Conservation (phyloP, 257 asterid species). For the Forsythia suspensa region DNA sequence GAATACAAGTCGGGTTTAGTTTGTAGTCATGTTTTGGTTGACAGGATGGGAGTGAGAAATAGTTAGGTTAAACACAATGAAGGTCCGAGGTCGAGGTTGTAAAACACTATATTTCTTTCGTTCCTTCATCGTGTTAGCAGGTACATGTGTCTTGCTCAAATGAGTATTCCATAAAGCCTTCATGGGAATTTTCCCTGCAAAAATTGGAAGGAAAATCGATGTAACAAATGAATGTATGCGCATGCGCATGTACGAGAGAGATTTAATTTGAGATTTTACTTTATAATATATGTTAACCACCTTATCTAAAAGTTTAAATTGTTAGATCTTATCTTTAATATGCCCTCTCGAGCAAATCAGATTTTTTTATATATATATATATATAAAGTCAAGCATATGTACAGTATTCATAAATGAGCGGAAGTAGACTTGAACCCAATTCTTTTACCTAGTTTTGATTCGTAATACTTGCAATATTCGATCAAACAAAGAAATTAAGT, state of each 20-base stretch:
- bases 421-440: too few species aligned
- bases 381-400: not conserved
- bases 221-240: not conserved
- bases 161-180: constrained; percentile 47
- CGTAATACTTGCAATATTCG: too few species aligned
- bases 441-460: too few species aligned
- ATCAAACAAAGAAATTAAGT: not conserved
- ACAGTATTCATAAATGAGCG: not conserved
- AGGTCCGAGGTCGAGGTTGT: constrained; percentile 53
- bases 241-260: too few species aligned
- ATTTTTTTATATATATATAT: too few species aligned
- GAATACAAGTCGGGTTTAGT: too few species aligned
- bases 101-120: not conserved
- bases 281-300: too few species aligned
- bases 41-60: too few species aligned
- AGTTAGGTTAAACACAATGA: constrained; percentile 18
- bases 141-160: constrained; percentile 51
- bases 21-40: not conserved
- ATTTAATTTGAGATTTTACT: too few species aligned
- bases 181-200: constrained; percentile 20
- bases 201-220: not conserved
- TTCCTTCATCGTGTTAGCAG: constrained; percentile 25
- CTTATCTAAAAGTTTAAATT: too few species aligned
- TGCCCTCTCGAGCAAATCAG: not conserved
- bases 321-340: too few species aligned